A percentile compares a stretch with the other conserved stretches of the same genome.
phyloP scores from a whole-genome alignment of 148 eudicot species.

The Polygonum aviculare region DNA sequence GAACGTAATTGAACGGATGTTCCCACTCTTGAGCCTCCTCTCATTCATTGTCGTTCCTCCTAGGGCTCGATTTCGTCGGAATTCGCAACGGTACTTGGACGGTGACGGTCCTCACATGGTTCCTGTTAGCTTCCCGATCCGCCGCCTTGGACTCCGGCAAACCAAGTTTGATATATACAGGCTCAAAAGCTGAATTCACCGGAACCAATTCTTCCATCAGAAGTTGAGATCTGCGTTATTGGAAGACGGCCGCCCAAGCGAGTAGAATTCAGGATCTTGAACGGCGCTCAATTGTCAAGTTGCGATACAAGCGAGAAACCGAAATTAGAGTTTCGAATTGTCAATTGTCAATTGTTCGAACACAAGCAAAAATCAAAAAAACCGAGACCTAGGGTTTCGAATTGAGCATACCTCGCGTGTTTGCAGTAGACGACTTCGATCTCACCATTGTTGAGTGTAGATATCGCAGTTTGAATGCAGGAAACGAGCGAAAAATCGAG shows the following conservation, averaged over 20 bases:
- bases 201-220: slow-evolving; percentile 10
- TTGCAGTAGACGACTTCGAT: no score
- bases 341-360: no score
- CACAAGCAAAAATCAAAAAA: no score
- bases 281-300: slow-evolving; percentile 4
- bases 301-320: slow-evolving; percentile 4
- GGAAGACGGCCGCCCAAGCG: slow-evolving; percentile 4
- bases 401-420: no score
- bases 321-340: no score
- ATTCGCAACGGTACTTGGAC: slow-evolving; percentile 8
- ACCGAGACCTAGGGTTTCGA: no score
- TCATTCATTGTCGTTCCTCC: neutral
- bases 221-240: neutral
- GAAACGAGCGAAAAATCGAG: no score
- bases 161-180: slow-evolving; percentile 6
- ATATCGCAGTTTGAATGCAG: no score
- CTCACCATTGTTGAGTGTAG: no score
- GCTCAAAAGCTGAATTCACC: slow-evolving; percentile 17
- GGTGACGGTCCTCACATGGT: slow-evolving; percentile 1
- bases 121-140: neutral
- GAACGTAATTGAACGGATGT: neutral
- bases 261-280: slow-evolving; percentile 18
- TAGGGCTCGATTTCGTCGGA: neutral
- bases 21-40: neutral
- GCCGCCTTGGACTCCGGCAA: neutral